phyloP scores from a whole-genome alignment of 225 moss, liverwort and hornwort species.

The Straminergon stramineum region DNA sequence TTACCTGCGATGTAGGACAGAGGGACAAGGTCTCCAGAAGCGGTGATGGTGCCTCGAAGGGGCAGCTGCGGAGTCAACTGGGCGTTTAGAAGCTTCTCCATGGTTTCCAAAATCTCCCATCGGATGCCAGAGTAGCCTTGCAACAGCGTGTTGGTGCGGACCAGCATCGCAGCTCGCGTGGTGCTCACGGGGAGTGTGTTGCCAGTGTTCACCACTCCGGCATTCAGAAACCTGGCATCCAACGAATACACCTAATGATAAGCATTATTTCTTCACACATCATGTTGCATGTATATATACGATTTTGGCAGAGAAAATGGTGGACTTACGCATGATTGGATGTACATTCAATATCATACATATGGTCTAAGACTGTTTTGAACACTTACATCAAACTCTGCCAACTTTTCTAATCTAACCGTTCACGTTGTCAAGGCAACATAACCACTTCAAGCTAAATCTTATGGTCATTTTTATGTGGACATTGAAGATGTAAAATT shows the following conservation, averaged over 20 bases:
- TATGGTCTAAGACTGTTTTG: neutral
- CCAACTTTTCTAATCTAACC: no score
- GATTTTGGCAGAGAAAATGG: neutral
- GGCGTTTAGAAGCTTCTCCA: slow-evolving; percentile 50
- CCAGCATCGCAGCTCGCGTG: slow-evolving; percentile 44
- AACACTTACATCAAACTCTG: neutral
- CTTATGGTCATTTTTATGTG: neutral
- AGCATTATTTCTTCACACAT: neutral
- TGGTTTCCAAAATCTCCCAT: slow-evolving; percentile 42
- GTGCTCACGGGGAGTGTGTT: slow-evolving; percentile 36
- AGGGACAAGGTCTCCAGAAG: slow-evolving; percentile 61
- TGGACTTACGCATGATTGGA: neutral
- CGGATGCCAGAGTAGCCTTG: slow-evolving; percentile 50
- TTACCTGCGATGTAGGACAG: slow-evolving; percentile 54
- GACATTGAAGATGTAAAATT: neutral
- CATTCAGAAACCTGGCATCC: slow-evolving; percentile 33
- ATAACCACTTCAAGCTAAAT: neutral
- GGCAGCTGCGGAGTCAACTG: slow-evolving; percentile 54
- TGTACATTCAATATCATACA: neutral
- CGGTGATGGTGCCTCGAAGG: slow-evolving; percentile 45
- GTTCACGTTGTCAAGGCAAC: neutral
- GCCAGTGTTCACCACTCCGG: slow-evolving; percentile 31
- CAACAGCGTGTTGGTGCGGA: slow-evolving; percentile 36
- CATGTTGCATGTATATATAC: neutral
- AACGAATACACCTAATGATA: neutral